Percentiles rank a stretch among this genome's conserved stretches.
Evolutionary conservation across 2,329 filamentous ascomycete species (phyloP).

Genomic region (Zasmidium citrigriseum): DNA sequence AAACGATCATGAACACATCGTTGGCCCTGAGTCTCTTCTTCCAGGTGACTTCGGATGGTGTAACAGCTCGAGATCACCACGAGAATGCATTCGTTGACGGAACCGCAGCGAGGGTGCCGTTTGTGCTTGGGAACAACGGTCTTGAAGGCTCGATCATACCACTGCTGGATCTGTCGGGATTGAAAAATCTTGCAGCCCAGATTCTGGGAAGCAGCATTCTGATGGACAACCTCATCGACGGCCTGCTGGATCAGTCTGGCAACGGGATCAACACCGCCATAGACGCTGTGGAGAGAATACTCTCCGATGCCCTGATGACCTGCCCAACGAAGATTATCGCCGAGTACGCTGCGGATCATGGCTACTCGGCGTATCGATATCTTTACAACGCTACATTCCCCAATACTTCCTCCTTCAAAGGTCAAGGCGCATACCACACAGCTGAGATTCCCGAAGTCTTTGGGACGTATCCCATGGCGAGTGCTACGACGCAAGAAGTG

Average conservation of each 20-base stretch:
- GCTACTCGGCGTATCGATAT: constrained; percentile 30
- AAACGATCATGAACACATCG: no score
- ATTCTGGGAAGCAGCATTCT: constrained; percentile 21
- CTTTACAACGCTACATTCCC: constrained; percentile 32
- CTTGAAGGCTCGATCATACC: no score
- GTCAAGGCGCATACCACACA: constrained; percentile 35
- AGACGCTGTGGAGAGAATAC: neutral
- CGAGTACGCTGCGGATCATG: constrained; percentile 13
- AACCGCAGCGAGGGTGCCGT: no score
- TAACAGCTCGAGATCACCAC: neutral
- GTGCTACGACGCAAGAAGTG: constrained; percentile 16
- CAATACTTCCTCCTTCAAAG: constrained; percentile 22
- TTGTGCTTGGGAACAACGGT: no score
- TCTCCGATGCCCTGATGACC: constrained; percentile 24
- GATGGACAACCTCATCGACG: no score
- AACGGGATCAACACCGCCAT: constrained; percentile 3
- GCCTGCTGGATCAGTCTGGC: constrained; percentile 8
- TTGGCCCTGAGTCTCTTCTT: no score
- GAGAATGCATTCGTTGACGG: constrained; percentile 6
- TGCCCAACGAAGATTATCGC: constrained; percentile 25
- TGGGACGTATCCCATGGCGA: constrained; percentile 21
- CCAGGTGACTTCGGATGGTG: no score
- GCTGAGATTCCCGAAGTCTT: constrained; percentile 33
- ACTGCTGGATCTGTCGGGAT: constrained; percentile 26
- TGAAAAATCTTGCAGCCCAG: constrained; percentile 29